Percentiles rank a stretch among this genome's conserved stretches.
These are phyloP conservation scores for Botrytis tulipae DNA, from an alignment of 2,329 filamentous ascomycete genomes.

Conservation along the genomic window DNA sequence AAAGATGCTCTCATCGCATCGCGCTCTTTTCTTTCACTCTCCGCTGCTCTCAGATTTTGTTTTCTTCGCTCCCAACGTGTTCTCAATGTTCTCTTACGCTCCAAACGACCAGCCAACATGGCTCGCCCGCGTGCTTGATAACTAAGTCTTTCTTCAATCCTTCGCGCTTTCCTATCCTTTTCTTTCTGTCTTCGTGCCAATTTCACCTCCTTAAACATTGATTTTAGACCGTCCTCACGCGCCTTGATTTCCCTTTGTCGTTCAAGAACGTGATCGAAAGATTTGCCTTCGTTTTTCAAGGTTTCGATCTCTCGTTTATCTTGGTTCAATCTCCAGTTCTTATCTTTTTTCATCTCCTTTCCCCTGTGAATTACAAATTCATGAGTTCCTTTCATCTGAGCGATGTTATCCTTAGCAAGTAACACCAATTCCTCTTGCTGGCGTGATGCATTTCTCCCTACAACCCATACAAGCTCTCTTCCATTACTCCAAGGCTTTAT, in stretches of 20 bases:
- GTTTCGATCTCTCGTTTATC: not conserved
- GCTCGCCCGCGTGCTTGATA: not conserved
- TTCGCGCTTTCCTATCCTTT: not conserved
- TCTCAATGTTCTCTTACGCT: not conserved
- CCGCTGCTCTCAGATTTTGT: not conserved
- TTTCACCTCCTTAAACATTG: not conserved
- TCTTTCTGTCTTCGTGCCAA: not conserved
- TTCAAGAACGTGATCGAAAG: constrained; percentile 4
- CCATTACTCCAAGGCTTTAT: constrained; percentile 1
- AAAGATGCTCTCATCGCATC: not conserved
- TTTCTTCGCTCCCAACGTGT: not conserved
- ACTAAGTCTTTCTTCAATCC: not conserved
- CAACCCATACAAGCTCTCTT: constrained; percentile 12
- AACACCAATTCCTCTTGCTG: not conserved
- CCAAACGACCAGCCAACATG: not conserved
- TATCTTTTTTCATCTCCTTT: not conserved
- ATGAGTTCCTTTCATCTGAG: not conserved
- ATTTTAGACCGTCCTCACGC: not conserved
- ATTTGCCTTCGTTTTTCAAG: not conserved
- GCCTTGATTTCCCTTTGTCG: not conserved
- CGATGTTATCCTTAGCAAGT: not conserved
- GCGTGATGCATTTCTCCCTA: not conserved
- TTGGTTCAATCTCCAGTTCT: not conserved
- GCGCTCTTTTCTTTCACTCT: not conserved
- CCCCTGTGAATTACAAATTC: not conserved